Conservation (phyloP, 108 stramenopile species). For the Cyclotella choctawhatcheeana region DNA sequence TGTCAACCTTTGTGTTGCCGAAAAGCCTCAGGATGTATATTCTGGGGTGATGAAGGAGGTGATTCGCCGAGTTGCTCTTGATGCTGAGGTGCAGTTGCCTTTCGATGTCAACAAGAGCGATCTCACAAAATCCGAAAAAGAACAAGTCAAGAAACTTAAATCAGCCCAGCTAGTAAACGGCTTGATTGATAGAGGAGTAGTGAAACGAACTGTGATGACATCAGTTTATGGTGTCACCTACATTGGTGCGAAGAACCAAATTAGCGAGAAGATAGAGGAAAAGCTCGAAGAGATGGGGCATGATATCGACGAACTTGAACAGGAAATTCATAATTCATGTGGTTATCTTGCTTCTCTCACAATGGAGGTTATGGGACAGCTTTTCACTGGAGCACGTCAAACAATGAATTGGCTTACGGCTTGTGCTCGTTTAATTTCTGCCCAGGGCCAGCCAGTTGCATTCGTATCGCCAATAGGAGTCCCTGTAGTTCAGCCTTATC, state of each 20-base stretch:
- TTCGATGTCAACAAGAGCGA: conserved; percentile 71
- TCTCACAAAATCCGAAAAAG: conserved; percentile 61
- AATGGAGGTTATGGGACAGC: conserved; percentile 94
- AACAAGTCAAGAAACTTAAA: conserved; percentile 59
- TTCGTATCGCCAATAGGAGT: conserved; percentile 98
- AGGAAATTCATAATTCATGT: conserved; percentile 82
- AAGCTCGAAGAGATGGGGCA: conserved; percentile 79
- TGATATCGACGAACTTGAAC: conserved; percentile 86
- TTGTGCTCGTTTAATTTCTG: conserved; percentile 86
- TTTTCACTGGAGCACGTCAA: conserved; percentile 91
- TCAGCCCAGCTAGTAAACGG: conserved; percentile 88
- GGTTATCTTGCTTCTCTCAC: conserved; percentile 92
- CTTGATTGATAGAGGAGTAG: conserved; percentile 94
- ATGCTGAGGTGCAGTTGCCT: conserved; percentile 60
- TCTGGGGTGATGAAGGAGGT: conserved; percentile 94
- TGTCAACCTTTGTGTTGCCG: conserved; percentile 93
- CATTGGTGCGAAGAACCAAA: conserved; percentile 97
- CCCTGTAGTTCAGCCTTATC: conserved; percentile 97
- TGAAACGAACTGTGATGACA: conserved; percentile 99
- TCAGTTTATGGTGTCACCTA: conserved; percentile 99
- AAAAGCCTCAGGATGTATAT: conserved; percentile 98
- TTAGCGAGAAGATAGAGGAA: conserved; percentile 88
- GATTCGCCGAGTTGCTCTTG: conserved; percentile 75
- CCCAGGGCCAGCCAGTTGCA: conserved; percentile 93
- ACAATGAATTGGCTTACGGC: conserved; percentile 98